These are phyloP conservation scores for Platanthera guangdongensis DNA, from an alignment of 106 monocot species.

Conservation along the genomic window DNA sequence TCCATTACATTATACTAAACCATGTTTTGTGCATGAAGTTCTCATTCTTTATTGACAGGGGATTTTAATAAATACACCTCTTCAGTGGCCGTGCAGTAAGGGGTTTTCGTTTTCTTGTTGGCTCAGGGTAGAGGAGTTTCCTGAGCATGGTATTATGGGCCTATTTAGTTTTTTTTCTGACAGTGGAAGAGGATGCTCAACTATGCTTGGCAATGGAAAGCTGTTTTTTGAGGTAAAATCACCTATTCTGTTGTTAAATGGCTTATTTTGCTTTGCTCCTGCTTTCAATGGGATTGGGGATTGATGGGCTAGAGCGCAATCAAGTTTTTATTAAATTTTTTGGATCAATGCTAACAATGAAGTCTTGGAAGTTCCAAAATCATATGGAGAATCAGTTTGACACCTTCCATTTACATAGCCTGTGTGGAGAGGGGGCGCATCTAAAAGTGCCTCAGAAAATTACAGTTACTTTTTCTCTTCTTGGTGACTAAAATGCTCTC, in stretches of 20 bases:
- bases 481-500: neutral
- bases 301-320: neutral
- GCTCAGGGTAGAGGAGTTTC: constrained; percentile 79
- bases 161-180: constrained; percentile 84
- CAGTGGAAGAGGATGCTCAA: constrained; percentile 74
- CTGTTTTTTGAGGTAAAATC: constrained; percentile 78
- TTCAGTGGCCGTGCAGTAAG: constrained; percentile 84
- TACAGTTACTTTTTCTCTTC: neutral
- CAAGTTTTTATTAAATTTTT: neutral
- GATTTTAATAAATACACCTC: constrained; percentile 70
- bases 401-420: neutral
- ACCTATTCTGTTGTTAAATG: neutral
- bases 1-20: neutral
- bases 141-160: constrained; percentile 68
- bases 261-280: neutral
- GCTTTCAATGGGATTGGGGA: neutral
- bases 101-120: constrained; percentile 98
- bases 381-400: neutral
- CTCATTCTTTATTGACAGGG: constrained; percentile 45
- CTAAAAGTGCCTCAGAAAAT: neutral
- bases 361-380: neutral
- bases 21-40: neutral
- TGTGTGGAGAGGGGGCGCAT: neutral
- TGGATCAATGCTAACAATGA: neutral
- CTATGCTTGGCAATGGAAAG: constrained; percentile 65